Percentiles rank a stretch among this genome's conserved stretches.
Evolutionary conservation across 2,329 filamentous ascomycete species (phyloP).

Genomic region (Colletotrichum chlorophyti): DNA sequence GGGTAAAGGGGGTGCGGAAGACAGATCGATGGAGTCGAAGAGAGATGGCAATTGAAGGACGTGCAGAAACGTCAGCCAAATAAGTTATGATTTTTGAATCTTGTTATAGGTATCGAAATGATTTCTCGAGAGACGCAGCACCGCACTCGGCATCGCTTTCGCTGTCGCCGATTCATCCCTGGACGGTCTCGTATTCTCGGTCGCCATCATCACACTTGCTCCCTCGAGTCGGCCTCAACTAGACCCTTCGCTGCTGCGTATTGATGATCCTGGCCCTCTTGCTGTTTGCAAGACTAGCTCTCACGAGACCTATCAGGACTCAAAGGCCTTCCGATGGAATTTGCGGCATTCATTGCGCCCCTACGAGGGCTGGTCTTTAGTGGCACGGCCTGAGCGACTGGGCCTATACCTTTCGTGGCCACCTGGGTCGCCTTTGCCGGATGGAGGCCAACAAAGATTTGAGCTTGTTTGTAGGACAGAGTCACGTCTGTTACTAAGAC

Average conservation of each 20-base stretch:
- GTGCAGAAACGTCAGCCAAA: too few species aligned
- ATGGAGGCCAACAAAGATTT: background rate
- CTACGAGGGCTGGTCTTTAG: conserved; percentile 32
- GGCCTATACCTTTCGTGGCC: background rate
- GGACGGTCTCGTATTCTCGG: conserved; percentile 48
- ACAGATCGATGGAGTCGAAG: background rate
- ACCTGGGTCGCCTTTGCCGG: background rate
- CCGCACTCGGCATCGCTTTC: conserved; percentile 37
- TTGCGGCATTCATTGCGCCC: conserved; percentile 37
- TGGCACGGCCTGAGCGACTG: background rate
- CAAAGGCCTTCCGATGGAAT: conserved; percentile 23
- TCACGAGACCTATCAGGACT: conserved; percentile 34
- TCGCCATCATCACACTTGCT: conserved; percentile 46
- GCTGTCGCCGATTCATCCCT: conserved; percentile 36
- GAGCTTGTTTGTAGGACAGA: background rate
- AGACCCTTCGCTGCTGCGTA: conserved; percentile 45
- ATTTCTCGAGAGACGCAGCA: conserved; percentile 34
- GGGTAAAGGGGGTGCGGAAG: background rate
- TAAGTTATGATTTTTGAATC: background rate
- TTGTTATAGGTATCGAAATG: conserved; percentile 24
- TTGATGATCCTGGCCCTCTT: conserved; percentile 44
- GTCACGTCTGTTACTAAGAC: background rate
- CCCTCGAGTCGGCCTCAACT: conserved; percentile 41
- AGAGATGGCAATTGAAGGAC: background rate
- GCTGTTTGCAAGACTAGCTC: conserved; percentile 37